Evolutionary conservation across 495 filamentous ascomycete genomes (phyloP).

Genomic region (Ramalina peruviana): DNA sequence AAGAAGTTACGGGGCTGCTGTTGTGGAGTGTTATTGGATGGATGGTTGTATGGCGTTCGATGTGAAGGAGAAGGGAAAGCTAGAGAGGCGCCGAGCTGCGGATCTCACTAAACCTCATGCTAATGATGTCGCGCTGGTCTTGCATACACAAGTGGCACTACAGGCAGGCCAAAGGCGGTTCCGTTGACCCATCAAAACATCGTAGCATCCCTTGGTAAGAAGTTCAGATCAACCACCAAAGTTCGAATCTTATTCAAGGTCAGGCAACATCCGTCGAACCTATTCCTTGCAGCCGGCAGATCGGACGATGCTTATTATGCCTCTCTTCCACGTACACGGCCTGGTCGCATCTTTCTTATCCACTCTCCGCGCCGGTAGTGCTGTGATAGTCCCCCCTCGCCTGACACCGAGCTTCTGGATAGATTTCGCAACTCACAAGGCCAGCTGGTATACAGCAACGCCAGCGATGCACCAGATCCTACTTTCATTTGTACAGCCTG

Average conservation of each 20-base stretch:
- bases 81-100: slow-evolving; percentile 35
- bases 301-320: slow-evolving; percentile 71
- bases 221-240: background rate
- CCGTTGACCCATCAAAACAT: slow-evolving; percentile 69
- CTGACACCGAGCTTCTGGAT: slow-evolving; percentile 44
- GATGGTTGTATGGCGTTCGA: slow-evolving; percentile 49
- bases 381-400: background rate
- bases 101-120: slow-evolving; percentile 41
- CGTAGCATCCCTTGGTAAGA: slow-evolving; percentile 50
- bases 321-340: slow-evolving; percentile 73
- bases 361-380: slow-evolving; percentile 49
- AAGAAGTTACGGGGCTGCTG: slow-evolving; percentile 56
- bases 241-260: background rate
- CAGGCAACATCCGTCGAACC: slow-evolving; percentile 53
- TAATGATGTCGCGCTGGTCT: slow-evolving; percentile 52
- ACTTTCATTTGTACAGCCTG: slow-evolving; percentile 49
- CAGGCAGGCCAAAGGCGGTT: slow-evolving; percentile 65
- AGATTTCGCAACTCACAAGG: slow-evolving; percentile 50
- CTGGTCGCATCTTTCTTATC: slow-evolving; percentile 62
- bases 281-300: slow-evolving; percentile 52
- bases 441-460: slow-evolving; percentile 40
- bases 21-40: slow-evolving; percentile 69
- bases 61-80: slow-evolving; percentile 54
- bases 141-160: slow-evolving; percentile 22
- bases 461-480: slow-evolving; percentile 69